Conservation (phyloP, 352 stramenopile species). For the Phytophthora aleatoria region DNA sequence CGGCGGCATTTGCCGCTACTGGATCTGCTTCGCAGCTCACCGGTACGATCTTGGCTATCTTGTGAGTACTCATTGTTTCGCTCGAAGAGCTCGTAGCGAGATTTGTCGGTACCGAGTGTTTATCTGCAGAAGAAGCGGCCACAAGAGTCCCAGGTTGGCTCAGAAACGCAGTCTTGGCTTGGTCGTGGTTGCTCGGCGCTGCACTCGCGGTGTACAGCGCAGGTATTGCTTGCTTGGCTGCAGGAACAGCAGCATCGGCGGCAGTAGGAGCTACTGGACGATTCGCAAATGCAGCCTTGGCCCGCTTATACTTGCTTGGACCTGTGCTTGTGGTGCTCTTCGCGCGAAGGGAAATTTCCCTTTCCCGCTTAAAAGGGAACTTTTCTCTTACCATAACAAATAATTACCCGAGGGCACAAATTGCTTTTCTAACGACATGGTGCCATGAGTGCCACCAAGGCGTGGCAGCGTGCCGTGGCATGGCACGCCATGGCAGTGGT, state of each 20-base stretch:
- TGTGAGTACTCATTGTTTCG: background rate
- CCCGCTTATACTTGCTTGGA: background rate
- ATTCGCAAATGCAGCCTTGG: background rate
- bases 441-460: too few relatives aligned
- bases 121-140: background rate
- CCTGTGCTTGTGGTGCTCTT: background rate
- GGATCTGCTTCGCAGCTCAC: background rate
- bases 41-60: background rate
- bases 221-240: background rate
- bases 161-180: background rate
- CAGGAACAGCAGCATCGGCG: too few relatives aligned
- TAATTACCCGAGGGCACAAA: too few relatives aligned
- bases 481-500: too few relatives aligned
- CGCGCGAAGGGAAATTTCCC: background rate
- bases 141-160: background rate
- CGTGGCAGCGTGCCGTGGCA: too few relatives aligned
- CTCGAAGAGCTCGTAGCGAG: background rate
- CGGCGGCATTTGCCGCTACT: background rate
- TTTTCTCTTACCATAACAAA: too few relatives aligned
- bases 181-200: background rate
- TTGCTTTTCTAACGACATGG: too few relatives aligned
- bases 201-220: background rate
- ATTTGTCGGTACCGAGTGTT: background rate
- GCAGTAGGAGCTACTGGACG: background rate
- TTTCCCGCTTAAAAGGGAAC: too few relatives aligned